Percentiles rank a stretch among this genome's conserved stretches.
phyloP scores from a whole-genome alignment of 2,329 filamentous ascomycete species.

The Colletotrichum plurivorum region DNA sequence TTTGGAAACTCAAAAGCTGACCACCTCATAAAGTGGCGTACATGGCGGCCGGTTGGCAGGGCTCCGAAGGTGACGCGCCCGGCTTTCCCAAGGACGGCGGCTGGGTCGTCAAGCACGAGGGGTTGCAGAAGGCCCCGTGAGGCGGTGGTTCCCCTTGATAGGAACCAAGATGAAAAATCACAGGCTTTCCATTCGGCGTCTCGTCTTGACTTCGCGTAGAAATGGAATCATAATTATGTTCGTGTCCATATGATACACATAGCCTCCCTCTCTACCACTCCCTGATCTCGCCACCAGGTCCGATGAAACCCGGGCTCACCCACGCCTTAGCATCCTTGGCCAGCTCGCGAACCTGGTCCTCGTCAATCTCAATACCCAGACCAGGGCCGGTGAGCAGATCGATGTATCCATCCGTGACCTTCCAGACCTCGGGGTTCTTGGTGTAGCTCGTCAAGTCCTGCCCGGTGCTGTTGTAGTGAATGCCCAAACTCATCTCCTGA shows the following conservation, averaged over 20 bases:
- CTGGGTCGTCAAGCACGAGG: slow-evolving; percentile 54
- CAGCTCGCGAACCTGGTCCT: slow-evolving; percentile 74
- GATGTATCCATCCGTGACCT: slow-evolving; percentile 77
- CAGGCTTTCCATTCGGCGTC: too few relatives aligned
- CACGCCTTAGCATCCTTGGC: slow-evolving; percentile 73
- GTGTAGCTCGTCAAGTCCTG: slow-evolving; percentile 78
- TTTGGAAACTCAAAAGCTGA: background rate
- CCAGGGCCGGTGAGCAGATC: slow-evolving; percentile 71
- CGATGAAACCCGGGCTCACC: slow-evolving; percentile 76
- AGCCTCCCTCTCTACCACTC: slow-evolving; percentile 70
- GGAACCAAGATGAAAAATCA: background rate
- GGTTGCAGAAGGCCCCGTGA: slow-evolving; percentile 47
- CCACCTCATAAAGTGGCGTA: slow-evolving; percentile 49
- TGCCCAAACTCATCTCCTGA: slow-evolving; percentile 84
- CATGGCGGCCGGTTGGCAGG: slow-evolving; percentile 47
- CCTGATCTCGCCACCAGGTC: slow-evolving; percentile 75
- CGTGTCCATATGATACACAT: background rate
- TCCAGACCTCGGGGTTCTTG: slow-evolving; percentile 75
- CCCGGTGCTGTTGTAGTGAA: slow-evolving; percentile 81
- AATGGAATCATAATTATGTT: background rate
- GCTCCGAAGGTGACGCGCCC: slow-evolving; percentile 45
- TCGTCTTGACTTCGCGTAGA: too few relatives aligned
- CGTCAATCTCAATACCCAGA: slow-evolving; percentile 79
- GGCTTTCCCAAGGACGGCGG: slow-evolving; percentile 53
- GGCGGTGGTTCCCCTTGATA: background rate